Conservation (phyloP, 805 yeast genomes). For the Torulaspora indica region DNA sequence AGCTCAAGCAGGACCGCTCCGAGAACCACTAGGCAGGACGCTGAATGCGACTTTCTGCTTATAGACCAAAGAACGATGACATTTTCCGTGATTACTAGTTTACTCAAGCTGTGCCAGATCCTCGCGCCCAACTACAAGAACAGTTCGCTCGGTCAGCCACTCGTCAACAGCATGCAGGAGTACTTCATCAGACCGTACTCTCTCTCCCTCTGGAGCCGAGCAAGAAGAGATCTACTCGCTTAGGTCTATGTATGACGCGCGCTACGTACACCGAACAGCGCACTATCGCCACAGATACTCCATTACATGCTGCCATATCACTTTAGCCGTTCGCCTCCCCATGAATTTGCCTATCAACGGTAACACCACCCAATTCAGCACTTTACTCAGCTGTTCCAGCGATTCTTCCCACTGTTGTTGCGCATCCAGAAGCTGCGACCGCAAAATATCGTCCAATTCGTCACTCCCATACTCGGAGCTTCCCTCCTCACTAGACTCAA, state of each 20-base stretch:
- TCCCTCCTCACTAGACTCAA: slow-evolving; percentile 12
- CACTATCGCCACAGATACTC: slow-evolving; percentile 20
- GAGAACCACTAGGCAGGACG: neutral
- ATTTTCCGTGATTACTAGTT: slow-evolving; percentile 2
- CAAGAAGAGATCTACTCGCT: slow-evolving; percentile 5
- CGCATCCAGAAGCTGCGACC: slow-evolving; percentile 40
- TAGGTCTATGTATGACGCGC: neutral
- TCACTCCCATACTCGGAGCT: slow-evolving; percentile 14
- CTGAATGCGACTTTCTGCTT: neutral
- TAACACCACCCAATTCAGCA: slow-evolving; percentile 53
- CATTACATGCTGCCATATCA: slow-evolving; percentile 30
- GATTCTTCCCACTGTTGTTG: slow-evolving; percentile 75
- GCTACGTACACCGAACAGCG: slow-evolving; percentile 1
- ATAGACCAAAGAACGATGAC: slow-evolving; percentile 7
- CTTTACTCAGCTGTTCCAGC: slow-evolving; percentile 51
- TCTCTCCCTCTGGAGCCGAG: slow-evolving; percentile 9
- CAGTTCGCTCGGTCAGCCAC: slow-evolving; percentile 1
- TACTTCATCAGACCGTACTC: slow-evolving; percentile 9
- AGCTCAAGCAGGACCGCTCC: neutral
- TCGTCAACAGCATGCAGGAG: slow-evolving; percentile 6
- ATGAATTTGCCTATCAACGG: slow-evolving; percentile 64
- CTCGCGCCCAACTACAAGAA: neutral
- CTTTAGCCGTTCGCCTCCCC: slow-evolving; percentile 55
- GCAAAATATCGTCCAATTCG: slow-evolving; percentile 19
- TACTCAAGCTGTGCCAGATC: slow-evolving; percentile 6